phyloP scores from a whole-genome alignment of 2,329 filamentous ascomycete species.

The Hymenoscyphus occultus region DNA sequence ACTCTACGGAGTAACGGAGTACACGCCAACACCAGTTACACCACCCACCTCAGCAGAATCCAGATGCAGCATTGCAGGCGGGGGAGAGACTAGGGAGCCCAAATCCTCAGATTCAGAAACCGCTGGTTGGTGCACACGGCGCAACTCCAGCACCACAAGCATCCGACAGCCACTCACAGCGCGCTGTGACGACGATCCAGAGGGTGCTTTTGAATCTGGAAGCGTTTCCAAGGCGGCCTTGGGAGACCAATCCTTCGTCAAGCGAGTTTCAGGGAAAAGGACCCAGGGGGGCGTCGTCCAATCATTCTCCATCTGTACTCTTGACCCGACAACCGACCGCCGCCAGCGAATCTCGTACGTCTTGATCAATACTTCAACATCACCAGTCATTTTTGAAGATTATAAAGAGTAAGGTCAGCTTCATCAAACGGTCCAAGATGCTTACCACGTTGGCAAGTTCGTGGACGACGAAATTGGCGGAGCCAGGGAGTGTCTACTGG shows the following conservation, averaged over 20 bases:
- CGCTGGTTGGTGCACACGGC: not conserved
- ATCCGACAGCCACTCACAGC: not conserved
- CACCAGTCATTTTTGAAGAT: not conserved
- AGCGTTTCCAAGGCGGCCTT: not conserved
- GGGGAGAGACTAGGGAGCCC: not conserved
- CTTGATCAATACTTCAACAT: not conserved
- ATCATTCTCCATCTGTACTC: not conserved
- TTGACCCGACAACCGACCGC: constrained; percentile 1
- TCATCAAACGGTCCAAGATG: not conserved
- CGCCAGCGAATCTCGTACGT: not conserved
- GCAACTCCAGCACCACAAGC: not conserved
- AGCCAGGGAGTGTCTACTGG: not conserved
- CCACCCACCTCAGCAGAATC: no score
- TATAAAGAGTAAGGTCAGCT: not conserved
- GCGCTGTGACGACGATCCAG: not conserved
- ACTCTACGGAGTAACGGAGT: no score
- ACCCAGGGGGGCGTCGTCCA: not conserved
- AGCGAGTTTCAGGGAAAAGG: constrained; percentile 4
- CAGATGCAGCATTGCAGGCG: not conserved
- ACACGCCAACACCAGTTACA: not conserved
- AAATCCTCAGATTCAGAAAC: not conserved
- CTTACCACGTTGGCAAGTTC: not conserved
- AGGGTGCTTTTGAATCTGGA: not conserved
- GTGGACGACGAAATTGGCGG: not conserved
- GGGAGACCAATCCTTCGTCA: not conserved